Evolutionary conservation across 202 grass and related monocot genomes (phyloP).

Genomic region (Bolboschoenoplectus hybrid): DNA sequence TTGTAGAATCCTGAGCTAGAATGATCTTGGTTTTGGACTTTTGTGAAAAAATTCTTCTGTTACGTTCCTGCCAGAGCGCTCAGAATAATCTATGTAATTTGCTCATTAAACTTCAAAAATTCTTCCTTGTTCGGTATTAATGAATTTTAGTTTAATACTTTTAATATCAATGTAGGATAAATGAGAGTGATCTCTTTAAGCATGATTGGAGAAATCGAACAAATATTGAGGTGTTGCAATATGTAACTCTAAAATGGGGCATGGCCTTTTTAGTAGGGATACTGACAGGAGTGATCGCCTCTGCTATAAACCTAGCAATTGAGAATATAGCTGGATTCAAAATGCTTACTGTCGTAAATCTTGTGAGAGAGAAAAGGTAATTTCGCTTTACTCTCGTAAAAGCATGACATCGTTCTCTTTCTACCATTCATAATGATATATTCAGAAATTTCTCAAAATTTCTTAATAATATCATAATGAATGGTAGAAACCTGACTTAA

Average conservation of each 20-base stretch:
- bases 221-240: conserved; percentile 88
- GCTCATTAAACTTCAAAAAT: not conserved
- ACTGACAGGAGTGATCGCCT: conserved; percentile 83
- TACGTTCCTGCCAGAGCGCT: too few species aligned
- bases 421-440: not conserved
- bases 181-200: conserved; percentile 94
- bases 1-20: too few species aligned
- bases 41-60: too few species aligned
- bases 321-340: conserved; percentile 95
- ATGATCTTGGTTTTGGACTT: too few species aligned
- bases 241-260: conserved; percentile 84
- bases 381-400: conserved; percentile 15
- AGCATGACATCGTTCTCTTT: not conserved
- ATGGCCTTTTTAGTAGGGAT: conserved; percentile 91
- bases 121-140: not conserved
- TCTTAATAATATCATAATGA: not conserved
- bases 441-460: not conserved
- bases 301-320: conserved; percentile 88
- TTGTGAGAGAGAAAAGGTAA: conserved; percentile 66
- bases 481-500: not conserved
- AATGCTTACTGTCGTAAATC: conserved; percentile 68
- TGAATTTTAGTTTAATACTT: conserved; percentile 1
- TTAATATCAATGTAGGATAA: conserved; percentile 57
- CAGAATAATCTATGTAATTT: not conserved
- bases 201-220: conserved; percentile 95